Conservation (phyloP, 1,139 yeast species). For the Protomyces inouyei region DNA sequence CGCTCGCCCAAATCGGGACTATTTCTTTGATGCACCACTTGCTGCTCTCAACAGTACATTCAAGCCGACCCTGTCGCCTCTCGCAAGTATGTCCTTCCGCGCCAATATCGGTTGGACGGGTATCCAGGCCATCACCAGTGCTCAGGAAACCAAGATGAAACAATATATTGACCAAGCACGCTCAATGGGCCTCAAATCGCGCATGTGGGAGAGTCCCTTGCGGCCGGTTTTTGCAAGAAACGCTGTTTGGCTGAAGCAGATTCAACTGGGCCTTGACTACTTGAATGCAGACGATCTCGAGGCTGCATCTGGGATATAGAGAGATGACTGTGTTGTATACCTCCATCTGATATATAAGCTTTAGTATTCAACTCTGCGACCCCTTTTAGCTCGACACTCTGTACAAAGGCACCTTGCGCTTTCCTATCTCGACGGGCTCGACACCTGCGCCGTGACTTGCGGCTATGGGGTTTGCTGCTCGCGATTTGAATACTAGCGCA, state of each 20-base stretch:
- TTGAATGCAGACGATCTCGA: slow-evolving; percentile 48
- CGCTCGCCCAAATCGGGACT: slow-evolving; percentile 32
- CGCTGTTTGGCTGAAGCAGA: slow-evolving; percentile 44
- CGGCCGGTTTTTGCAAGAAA: slow-evolving; percentile 45
- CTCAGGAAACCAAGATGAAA: slow-evolving; percentile 37
- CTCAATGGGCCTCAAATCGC: slow-evolving; percentile 40
- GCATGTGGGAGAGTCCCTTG: slow-evolving; percentile 53
- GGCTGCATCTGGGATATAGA: slow-evolving; percentile 3
- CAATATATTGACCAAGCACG: slow-evolving; percentile 41
- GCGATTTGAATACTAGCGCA: too few species aligned
- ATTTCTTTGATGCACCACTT: slow-evolving; percentile 36
- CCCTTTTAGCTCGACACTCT: too few species aligned
- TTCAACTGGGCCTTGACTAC: slow-evolving; percentile 43
- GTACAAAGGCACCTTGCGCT: too few species aligned
- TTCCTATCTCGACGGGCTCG: too few species aligned
- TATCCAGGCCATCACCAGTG: slow-evolving; percentile 33
- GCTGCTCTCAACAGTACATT: slow-evolving; percentile 28
- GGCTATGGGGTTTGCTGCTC: too few species aligned
- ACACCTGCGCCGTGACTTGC: too few species aligned
- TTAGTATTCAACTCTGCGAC: too few species aligned
- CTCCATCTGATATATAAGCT: too few species aligned
- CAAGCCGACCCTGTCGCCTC: slow-evolving; percentile 32
- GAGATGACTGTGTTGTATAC: too few species aligned
- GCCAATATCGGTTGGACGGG: slow-evolving; percentile 29
- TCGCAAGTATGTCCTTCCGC: slow-evolving; percentile 33